phyloP scores from a whole-genome alignment of 108 stramenopile species.

The Stephanodiscus triporus region DNA sequence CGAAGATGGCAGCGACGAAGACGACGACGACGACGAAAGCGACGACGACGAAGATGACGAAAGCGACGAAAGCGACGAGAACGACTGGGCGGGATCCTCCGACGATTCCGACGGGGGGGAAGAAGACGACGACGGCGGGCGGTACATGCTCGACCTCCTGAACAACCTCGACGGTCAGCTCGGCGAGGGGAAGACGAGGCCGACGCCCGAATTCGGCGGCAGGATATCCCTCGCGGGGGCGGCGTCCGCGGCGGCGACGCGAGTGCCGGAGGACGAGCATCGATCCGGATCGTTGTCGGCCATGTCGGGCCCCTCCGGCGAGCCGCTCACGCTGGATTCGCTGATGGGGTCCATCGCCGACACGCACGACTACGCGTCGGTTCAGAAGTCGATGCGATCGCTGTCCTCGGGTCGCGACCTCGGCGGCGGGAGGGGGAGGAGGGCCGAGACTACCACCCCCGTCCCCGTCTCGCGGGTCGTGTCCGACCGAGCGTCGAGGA shows the following conservation, averaged over 20 bases:
- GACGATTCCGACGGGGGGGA: constrained; percentile 52
- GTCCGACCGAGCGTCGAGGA: constrained; percentile 83
- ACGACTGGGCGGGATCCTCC: constrained; percentile 62
- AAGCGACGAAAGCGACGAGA: constrained; percentile 52
- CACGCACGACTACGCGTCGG: constrained; percentile 77
- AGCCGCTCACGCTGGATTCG: constrained; percentile 77
- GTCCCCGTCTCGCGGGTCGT: constrained; percentile 78
- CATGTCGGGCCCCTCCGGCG: constrained; percentile 18
- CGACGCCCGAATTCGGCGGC: constrained; percentile 23
- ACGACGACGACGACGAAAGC: constrained; percentile 43
- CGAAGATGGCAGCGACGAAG: constrained; percentile 40
- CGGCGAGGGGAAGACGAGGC: neutral
- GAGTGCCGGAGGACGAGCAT: constrained; percentile 55
- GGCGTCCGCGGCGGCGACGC: constrained; percentile 43
- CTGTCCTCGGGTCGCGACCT: constrained; percentile 35
- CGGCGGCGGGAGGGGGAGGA: neutral
- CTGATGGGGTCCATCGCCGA: constrained; percentile 85
- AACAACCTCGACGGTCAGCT: constrained; percentile 62
- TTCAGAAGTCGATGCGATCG: constrained; percentile 75
- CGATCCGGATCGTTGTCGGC: constrained; percentile 37
- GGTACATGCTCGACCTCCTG: constrained; percentile 84
- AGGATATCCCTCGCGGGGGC: constrained; percentile 44
- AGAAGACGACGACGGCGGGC: constrained; percentile 79
- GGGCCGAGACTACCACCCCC: constrained; percentile 65
- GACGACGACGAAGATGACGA: constrained; percentile 54